A percentile compares a stretch with the other conserved stretches of the same genome.
Conservation (phyloP, 495 filamentous ascomycete genomes). For the Copromyces sp. region DNA sequence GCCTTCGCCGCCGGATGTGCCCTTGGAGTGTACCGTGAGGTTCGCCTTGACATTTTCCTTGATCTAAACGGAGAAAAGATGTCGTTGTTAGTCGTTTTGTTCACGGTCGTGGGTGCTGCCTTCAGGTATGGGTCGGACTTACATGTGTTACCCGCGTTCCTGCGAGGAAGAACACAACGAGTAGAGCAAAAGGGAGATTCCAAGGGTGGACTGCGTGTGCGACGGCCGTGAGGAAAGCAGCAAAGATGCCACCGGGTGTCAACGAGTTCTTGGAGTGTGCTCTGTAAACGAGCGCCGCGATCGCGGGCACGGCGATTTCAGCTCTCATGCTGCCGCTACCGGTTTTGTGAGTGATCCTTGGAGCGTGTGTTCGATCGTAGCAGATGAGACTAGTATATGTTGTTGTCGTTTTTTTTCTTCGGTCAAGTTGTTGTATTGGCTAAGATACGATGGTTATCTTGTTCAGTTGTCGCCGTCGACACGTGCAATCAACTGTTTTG, state of each 20-base stretch:
- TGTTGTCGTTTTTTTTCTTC: not conserved
- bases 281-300: slow-evolving; percentile 52
- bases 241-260: slow-evolving; percentile 59
- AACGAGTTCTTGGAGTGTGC: slow-evolving; percentile 66
- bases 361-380: not conserved
- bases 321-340: slow-evolving; percentile 49
- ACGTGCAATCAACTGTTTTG: not conserved
- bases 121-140: not conserved
- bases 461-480: not conserved
- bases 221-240: slow-evolving; percentile 59
- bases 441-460: not conserved
- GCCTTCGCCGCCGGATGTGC: slow-evolving; percentile 64
- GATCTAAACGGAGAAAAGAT: slow-evolving; percentile 36
- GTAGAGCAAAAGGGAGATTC: slow-evolving; percentile 74
- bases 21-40: slow-evolving; percentile 66
- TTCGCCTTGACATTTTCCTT: slow-evolving; percentile 79
- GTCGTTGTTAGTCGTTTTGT: not conserved
- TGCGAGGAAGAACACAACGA: slow-evolving; percentile 77
- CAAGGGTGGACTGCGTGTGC: slow-evolving; percentile 84
- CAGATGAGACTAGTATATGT: not conserved
- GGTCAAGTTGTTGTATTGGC: not conserved
- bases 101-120: not conserved
- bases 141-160: slow-evolving; percentile 80
- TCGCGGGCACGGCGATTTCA: slow-evolving; percentile 57
- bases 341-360: not conserved